Base-by-base conservation (phyloP, 2,329 filamentous ascomycete species). In the Aspergillus fijiensis region DNA sequence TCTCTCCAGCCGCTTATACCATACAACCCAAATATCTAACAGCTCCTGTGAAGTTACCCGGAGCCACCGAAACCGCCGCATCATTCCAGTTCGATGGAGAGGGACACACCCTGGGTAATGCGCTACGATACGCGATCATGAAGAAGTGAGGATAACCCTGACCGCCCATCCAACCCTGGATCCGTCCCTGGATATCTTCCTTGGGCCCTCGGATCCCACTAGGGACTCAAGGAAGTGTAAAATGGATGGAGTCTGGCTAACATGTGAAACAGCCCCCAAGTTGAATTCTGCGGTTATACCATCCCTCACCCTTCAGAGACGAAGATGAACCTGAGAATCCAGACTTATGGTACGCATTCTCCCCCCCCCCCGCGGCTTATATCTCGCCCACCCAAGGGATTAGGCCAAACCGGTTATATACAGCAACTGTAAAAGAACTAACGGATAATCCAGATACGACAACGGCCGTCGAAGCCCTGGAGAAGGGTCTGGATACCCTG, bases 221-320 rank as follows among this genome's bases (percentile, higher is more conserved):
- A 42, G 35, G 35, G 35, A 42, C 5, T 10, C 14, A 16, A 14
- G 39, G 39, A 19, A 16, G 2, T 45, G 33, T 12, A 35, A 33
- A 16, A 35, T 19, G 39, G 39, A 19, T 35, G 9, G 12, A 5
- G 11, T 10, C 27, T 10, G 12, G 19, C 59, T 68, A 47, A 65
- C 59, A 35, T 56, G 16, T 65, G 35, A 60, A 56, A 65, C 33
- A 35, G 94, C 76, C 94, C 95, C 31, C 87, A 95, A 65, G 95
- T 99, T 61, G 95, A 99, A 76, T 97, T 99, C 79, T 98, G 95
- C 78, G 95, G 94, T 62, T 99, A 99, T 77, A 91, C 94, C 7
- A 98, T 99, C 63, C 95, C 95, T 31, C 95, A 99, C 78, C 95
- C 95, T 54, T 96, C 93, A 45, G 95, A 99, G 78, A 82, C 88